Conservation (phyloP, 306 rosid species). For the Cicer judaicum region DNA sequence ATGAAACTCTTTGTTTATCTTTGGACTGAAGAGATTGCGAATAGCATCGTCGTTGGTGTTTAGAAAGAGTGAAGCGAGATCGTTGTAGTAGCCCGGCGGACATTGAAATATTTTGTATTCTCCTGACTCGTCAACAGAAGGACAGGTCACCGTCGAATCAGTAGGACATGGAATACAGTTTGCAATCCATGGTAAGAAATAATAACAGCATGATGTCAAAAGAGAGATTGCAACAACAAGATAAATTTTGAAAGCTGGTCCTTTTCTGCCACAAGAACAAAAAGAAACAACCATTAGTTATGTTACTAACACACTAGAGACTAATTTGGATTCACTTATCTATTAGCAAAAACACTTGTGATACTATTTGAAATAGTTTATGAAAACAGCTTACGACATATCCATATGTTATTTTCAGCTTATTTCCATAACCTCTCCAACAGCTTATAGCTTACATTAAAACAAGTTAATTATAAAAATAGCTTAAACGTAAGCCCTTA, state of each 20-base stretch:
- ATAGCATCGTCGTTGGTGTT: slow-evolving; percentile 95
- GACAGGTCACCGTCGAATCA: slow-evolving; percentile 53
- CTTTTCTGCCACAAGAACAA: slow-evolving; percentile 68
- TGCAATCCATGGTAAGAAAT: slow-evolving; percentile 80
- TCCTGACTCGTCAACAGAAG: slow-evolving; percentile 68
- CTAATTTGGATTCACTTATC: background rate
- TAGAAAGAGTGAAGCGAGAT: slow-evolving; percentile 88
- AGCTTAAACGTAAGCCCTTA: background rate
- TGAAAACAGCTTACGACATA: background rate
- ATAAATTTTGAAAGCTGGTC: slow-evolving; percentile 61
- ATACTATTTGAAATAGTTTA: background rate
- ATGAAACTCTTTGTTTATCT: slow-evolving; percentile 61
- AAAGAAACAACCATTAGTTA: slow-evolving; percentile 9
- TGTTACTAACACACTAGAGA: slow-evolving; percentile 13
- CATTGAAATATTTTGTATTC: slow-evolving; percentile 85
- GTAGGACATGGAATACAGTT: slow-evolving; percentile 77
- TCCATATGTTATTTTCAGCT: no score
- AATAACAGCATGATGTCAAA: slow-evolving; percentile 75
- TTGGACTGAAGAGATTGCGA: slow-evolving; percentile 78
- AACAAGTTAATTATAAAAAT: background rate
- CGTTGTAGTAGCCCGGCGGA: slow-evolving; percentile 80
- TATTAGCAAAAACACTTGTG: background rate
- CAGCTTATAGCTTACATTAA: background rate
- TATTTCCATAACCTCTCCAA: no score
- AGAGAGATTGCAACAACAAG: slow-evolving; percentile 65